Base-by-base conservation (phyloP, 164 flowering plant species). In the Liquidambar formosana region DNA sequence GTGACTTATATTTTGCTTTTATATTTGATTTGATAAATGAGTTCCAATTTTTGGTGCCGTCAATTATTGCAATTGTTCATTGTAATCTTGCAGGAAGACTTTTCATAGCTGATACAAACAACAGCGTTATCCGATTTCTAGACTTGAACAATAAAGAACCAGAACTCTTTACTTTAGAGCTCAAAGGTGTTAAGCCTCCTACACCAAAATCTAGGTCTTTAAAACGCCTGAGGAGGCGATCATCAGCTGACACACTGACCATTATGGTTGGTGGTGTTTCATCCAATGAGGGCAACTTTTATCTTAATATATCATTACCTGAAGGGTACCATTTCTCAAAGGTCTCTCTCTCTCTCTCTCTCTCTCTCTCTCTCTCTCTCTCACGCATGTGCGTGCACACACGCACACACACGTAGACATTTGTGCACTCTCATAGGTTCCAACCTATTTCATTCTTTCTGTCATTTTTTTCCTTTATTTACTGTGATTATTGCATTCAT, bases 281-380 rank as follows among this genome's bases (percentile, higher is more conserved):
- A 27, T 87, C 94, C 62, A 81, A 19, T 38, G 90, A 88, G 77
- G 97, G 97, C 21, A 85, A 72, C 74, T 65, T 94, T 60, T 59
- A 49, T 70, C 81, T 94, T 28, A 78, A 74, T 63, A 83, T 94
- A 73, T 84, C 91, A 49, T 76, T 94, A 57, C 96, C 97, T 10
- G 83, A 82, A 75, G 97, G 86, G 33, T 94, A 86, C 75, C 99
- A 94, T 86, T 92, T 94, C 74, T 94, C 99, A 19, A 94, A 94
- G 97, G 99, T 94, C 75, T 52, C 68, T 71, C 69, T 70, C 48
- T 65, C 52, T 45, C 74, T 43, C 71, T 69, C 63, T 67, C 48
- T 22, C 62, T 21, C 33, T 47, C 33, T 3, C 22, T 43, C 71
- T 69, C 63, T 67, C 48, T 22, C 62, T 21, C 33, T 47, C 33